Base-by-base conservation (phyloP, 257 asterid genomes). In the Parsonsia alboflavescens region DNA sequence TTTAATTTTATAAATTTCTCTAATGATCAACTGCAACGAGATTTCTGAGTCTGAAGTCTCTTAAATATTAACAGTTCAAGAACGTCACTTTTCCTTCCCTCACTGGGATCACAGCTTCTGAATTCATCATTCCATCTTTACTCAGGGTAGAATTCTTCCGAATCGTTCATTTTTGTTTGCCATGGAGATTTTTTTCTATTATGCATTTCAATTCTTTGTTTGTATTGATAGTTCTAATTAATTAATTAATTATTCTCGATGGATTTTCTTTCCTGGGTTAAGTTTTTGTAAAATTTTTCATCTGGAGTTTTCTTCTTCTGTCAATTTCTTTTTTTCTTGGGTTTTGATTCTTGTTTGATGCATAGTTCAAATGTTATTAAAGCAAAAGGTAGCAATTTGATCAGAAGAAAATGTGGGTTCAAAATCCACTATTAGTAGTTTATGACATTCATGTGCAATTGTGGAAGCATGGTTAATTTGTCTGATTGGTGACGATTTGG, bases 191-290 rank as follows among this genome's bases (percentile, higher is more conserved):
- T 24, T 54, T n/a, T 21, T 12, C 45, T 30, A 0, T 57, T 61
- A 28, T 46, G 71, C 77, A 61, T 75, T 75, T 49, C n/a, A 17
- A 54, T 61, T 54, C 9, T 53, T 16, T 42, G 69, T 61, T n/a
- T 56, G 24, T 7, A 33, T 33, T 33, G 39, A 33, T 3, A 33
- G 39, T n/a, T n/a, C 39, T 33, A 33, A 33, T 33, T 33, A 1
- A 33, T 33, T 33, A 3, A 33, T 33, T 33, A 1, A 33, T 33
- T 33, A 1, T 33, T 33, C 39, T 2, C 28, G 13, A 63, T 67
- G 79, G 59, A 17, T 2, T 67, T 42, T 44, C n/a, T 24, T 42
- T 75, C 46, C 56, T 39, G 78, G 78, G 41, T 41, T 68, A 7
- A 36, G 21, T 10, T 7, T 68, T 44, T 44, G 21, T 67, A 26